These are phyloP conservation scores for Fragaria ananassa DNA, from an alignment of 306 rosid species.

Conservation along the genomic window DNA sequence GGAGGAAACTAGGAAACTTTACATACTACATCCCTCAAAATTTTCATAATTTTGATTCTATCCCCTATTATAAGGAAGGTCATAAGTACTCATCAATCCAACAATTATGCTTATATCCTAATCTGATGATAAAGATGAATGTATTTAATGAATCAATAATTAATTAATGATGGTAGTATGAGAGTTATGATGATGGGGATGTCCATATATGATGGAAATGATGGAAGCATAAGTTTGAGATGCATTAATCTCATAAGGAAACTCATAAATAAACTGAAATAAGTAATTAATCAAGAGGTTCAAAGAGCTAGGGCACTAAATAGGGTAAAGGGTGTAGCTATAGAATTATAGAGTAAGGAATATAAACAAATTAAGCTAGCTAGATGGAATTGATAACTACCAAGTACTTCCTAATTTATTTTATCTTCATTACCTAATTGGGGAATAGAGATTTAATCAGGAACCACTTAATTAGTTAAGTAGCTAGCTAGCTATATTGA, in stretches of 20 bases:
- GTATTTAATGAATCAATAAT: neutral
- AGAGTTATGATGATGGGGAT: neutral
- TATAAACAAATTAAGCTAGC: neutral
- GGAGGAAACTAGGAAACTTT: neutral
- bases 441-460: neutral
- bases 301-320: neutral
- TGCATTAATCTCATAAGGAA: slow-evolving; percentile 4
- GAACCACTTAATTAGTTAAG: neutral
- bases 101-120: slow-evolving; percentile 8
- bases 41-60: neutral
- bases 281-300: slow-evolving; percentile 4
- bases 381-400: slow-evolving; percentile 7
- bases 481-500: neutral
- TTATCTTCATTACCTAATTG: neutral
- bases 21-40: neutral
- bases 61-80: slow-evolving; percentile 1
- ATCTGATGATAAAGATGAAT: neutral
- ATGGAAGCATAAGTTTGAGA: slow-evolving; percentile 6
- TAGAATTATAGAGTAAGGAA: neutral
- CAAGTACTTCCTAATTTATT: slow-evolving; percentile 1
- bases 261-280: neutral
- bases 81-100: neutral
- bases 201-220: slow-evolving; percentile 10
- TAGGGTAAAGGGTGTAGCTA: neutral
- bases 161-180: neutral